A percentile compares a stretch with the other conserved stretches of the same genome.
phyloP scores from a whole-genome alignment of 2,329 filamentous ascomycete species.

The Endocalyx cinctus region DNA sequence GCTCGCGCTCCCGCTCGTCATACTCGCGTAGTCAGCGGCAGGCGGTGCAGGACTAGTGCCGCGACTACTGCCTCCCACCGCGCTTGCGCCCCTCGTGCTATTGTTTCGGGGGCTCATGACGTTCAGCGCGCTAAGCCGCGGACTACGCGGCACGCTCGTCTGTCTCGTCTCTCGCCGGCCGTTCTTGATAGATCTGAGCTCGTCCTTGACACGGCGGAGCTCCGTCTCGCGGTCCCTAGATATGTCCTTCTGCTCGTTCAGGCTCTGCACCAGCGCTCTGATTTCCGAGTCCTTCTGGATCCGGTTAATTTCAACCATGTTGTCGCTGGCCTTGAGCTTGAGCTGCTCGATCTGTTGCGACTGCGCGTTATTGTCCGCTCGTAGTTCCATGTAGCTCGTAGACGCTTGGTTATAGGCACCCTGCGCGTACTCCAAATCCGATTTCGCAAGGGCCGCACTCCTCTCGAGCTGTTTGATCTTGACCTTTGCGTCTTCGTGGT shows the following conservation, averaged over 20 bases:
- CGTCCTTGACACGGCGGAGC: conserved; percentile 42
- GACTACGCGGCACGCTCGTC: conserved; percentile 53
- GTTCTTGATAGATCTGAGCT: conserved; percentile 43
- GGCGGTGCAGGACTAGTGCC: conserved; percentile 45
- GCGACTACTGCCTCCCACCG: conserved; percentile 36
- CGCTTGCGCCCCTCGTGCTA: conserved; percentile 22
- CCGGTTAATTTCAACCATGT: conserved; percentile 42
- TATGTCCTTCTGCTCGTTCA: conserved; percentile 36
- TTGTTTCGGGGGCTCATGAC: conserved; percentile 46
- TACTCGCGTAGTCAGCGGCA: conserved; percentile 10
- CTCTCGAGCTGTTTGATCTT: conserved; percentile 36
- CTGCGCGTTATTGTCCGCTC: conserved; percentile 42
- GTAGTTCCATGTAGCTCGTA: conserved; percentile 39
- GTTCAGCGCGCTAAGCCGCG: conserved; percentile 37
- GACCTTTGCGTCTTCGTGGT: conserved; percentile 34
- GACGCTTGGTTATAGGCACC: conserved; percentile 57
- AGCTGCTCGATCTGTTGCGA: conserved; percentile 37
- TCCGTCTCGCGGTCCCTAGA: conserved; percentile 49
- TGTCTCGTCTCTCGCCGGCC: conserved; percentile 52
- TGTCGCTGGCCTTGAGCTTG: conserved; percentile 37
- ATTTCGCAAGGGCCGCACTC: conserved; percentile 30
- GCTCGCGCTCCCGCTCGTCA: conserved; percentile 1
- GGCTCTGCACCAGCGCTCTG: conserved; percentile 31
- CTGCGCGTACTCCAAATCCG: conserved; percentile 53
- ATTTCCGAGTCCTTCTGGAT: conserved; percentile 36